Evolutionary conservation across 2,329 filamentous ascomycete species (phyloP).

Genomic region (Thyridium curvatum): DNA sequence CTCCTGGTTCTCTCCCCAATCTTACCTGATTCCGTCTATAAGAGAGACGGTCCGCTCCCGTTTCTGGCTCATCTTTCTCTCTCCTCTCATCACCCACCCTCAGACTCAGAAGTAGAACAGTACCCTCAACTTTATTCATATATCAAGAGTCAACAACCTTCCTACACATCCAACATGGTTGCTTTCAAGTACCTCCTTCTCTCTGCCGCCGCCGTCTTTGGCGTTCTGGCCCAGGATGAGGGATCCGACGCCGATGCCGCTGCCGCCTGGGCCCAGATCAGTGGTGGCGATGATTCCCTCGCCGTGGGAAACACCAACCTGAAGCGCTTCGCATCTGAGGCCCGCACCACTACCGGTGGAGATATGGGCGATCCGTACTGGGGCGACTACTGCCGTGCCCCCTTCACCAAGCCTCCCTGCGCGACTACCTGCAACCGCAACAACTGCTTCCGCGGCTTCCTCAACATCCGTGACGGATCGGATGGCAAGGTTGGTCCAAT

Average conservation of each 20-base stretch:
- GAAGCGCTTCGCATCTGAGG: conserved; percentile 24
- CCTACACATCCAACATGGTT: no score
- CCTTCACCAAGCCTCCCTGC: conserved; percentile 2
- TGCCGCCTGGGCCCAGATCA: conserved; percentile 6
- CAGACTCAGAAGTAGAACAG: no score
- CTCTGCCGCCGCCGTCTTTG: conserved; percentile 44
- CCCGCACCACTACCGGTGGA: neutral
- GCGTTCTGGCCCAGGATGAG: conserved; percentile 33
- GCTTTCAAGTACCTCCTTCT: conserved; percentile 1
- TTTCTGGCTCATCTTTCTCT: no score
- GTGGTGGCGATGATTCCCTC: no score
- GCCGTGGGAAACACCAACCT: no score
- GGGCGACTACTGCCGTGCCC: conserved; percentile 1
- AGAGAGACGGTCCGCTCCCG: no score
- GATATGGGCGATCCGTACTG: conserved; percentile 4
- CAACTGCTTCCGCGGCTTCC: conserved; percentile 6
- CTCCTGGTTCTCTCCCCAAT: no score
- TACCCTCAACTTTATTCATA: no score
- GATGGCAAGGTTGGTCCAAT: conserved; percentile 4
- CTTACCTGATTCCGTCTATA: no score
- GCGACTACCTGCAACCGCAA: conserved; percentile 6
- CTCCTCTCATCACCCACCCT: no score
- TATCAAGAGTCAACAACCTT: no score
- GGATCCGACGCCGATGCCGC: conserved; percentile 58
- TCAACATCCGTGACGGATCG: conserved; percentile 3